Evolutionary conservation across 495 filamentous ascomycete genomes (phyloP).

Genomic region (Hypoxylon subgilvum): DNA sequence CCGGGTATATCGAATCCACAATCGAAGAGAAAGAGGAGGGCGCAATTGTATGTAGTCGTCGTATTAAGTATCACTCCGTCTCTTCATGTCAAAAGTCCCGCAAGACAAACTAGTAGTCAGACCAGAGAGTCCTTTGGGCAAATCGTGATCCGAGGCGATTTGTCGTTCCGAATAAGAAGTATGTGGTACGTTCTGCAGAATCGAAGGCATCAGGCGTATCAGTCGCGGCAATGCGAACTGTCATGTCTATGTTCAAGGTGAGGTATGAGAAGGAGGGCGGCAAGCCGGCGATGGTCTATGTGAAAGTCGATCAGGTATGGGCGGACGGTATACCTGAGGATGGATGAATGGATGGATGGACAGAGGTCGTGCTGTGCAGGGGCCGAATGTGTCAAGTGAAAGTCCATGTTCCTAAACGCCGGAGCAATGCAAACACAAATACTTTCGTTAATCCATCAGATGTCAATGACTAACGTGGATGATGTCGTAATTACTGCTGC

Average conservation of each 20-base stretch:
- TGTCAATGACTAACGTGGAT: constrained; percentile 30
- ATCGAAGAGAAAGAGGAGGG: constrained; percentile 48
- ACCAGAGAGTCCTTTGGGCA: constrained; percentile 20
- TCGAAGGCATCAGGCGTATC: constrained; percentile 43
- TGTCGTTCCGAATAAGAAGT: constrained; percentile 26
- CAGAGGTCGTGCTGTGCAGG: constrained; percentile 27
- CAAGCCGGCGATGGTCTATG: constrained; percentile 8
- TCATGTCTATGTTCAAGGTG: constrained; percentile 42
- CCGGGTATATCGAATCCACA: constrained; percentile 54
- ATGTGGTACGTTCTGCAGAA: constrained; percentile 32
- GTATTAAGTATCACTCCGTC: constrained; percentile 37
- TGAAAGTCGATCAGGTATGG: constrained; percentile 5
- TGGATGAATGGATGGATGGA: constrained; percentile 8
- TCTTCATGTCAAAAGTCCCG: constrained; percentile 27
- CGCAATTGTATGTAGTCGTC: constrained; percentile 33
- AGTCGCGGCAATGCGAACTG: constrained; percentile 37
- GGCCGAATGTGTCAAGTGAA: constrained; percentile 15
- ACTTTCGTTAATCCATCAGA: constrained; percentile 50
- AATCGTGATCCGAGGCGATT: constrained; percentile 37
- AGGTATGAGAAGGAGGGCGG: constrained; percentile 10
- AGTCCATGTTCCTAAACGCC: constrained; percentile 38
- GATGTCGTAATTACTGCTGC: constrained; percentile 36
- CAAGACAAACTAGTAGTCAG: constrained; percentile 13
- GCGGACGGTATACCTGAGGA: constrained; percentile 6
- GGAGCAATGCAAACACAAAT: constrained; percentile 46